These are phyloP conservation scores for Dothideomycetes sp. DNA, from an alignment of 2,329 filamentous ascomycete genomes.

Conservation along the genomic window DNA sequence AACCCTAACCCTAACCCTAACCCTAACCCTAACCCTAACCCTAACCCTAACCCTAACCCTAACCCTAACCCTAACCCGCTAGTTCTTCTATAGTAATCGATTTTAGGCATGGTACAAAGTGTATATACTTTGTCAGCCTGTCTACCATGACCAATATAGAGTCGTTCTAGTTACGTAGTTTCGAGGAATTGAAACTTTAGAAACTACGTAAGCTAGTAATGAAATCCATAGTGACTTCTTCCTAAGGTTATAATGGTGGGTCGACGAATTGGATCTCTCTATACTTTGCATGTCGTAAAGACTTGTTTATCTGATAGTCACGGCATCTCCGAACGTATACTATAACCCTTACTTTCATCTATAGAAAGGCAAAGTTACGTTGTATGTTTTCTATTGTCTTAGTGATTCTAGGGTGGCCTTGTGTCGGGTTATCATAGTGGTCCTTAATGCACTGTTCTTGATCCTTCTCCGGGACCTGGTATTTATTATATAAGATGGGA, in stretches of 20 bases:
- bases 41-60: too few relatives aligned
- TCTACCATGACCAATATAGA: constrained; percentile 18
- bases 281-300: constrained; percentile 1
- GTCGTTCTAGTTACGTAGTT: constrained; percentile 8
- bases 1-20: too few relatives aligned
- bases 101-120: constrained; percentile 15
- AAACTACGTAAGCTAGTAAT: constrained; percentile 18
- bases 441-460: background rate
- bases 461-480: background rate
- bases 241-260: constrained; percentile 7
- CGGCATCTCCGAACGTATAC: background rate
- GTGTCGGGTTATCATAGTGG: background rate
- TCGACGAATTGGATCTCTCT: constrained; percentile 1
- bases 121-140: constrained; percentile 15
- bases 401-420: constrained; percentile 1
- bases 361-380: constrained; percentile 3
- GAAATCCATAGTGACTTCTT: constrained; percentile 18
- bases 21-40: too few relatives aligned
- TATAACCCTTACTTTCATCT: constrained; percentile 1
- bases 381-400: constrained; percentile 4
- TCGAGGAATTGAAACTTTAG: background rate
- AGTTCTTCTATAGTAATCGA: constrained; percentile 14
- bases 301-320: constrained; percentile 4
- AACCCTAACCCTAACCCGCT: constrained; percentile 14
- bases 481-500: background rate